Base-by-base conservation (phyloP, 495 filamentous ascomycete genomes). In the Peziza echinospora region DNA sequence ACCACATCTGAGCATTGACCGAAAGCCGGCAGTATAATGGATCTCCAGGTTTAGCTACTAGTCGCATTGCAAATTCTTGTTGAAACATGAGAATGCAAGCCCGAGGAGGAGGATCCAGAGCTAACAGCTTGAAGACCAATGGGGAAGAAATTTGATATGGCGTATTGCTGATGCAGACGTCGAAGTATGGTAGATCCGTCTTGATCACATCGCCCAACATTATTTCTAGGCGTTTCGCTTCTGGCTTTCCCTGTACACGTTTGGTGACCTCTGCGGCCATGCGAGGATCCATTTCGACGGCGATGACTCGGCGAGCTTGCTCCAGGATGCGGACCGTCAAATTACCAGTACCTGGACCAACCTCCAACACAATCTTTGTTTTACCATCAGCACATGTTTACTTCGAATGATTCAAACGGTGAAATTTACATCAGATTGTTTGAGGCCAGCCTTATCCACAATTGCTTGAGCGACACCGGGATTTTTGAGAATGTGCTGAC, bases 251-350 rank as follows among this genome's bases (percentile, higher is more conserved):
- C 60, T 92, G 83, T 23, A 94, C 84, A 49, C 85, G 79, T 59
- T 94, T 94, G 40, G 86, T 93, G 51, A 93, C 73, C 62, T 96
- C 89, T 23, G 86, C 87, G 5, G 86, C 87, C 89, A 94, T 96
- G 56, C 87, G 71, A 40, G 87, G 87, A 62, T 94, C 87, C 64
- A 92, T 72, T 66, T 96, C 87, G 25, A 93, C 83, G 3, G 84
- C 87, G 17, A 91, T 80, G 26, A 85, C 76, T 54, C 79, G 80
- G 63, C 84, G 85, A 11, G 82, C 82, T 55, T 81, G 77, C 48
- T 87, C 82, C 22, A 94, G 66, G 30, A 93, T 92, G 47, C 79
- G 77, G 42, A 89, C 78, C 0, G 87, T 93, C 54, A 94, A 64
- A 57, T 91, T 91, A 49, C 84, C 84, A 2, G 83, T 84, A 47